Percentiles rank a stretch among this genome's conserved stretches.
These are phyloP conservation scores for Penicillium griseofulvum DNA, from an alignment of 2,329 filamentous ascomycete genomes.

Conservation along the genomic window DNA sequence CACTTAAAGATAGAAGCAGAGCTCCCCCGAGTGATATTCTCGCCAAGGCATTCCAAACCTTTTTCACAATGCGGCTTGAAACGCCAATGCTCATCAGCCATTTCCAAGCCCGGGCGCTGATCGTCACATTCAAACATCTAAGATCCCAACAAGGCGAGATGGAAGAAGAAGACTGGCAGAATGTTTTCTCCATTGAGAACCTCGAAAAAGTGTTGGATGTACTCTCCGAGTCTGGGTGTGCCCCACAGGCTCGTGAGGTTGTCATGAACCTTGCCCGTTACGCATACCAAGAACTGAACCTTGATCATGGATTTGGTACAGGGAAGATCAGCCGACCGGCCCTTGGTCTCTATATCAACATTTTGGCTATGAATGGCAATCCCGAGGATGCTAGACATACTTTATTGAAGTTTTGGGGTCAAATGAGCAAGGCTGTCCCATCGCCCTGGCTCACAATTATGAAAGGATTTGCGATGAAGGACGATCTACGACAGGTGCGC, in stretches of 20 bases:
- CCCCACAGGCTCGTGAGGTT: constrained; percentile 37
- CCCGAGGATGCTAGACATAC: constrained; percentile 54
- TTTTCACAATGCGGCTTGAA: constrained; percentile 58
- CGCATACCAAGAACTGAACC: constrained; percentile 37
- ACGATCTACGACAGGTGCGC: constrained; percentile 57
- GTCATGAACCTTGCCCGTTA: constrained; percentile 43
- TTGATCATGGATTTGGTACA: constrained; percentile 44
- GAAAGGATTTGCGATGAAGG: constrained; percentile 60
- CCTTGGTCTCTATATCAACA: constrained; percentile 48
- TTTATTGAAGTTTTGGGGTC: constrained; percentile 43
- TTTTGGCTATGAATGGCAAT: constrained; percentile 56
- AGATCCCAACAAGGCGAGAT: constrained; percentile 37
- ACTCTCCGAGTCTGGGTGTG: constrained; percentile 35
- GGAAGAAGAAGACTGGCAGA: constrained; percentile 32
- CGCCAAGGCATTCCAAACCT: constrained; percentile 60
- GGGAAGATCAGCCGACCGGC: constrained; percentile 36
- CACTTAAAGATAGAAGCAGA: constrained; percentile 61
- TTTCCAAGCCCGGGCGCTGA: constrained; percentile 63
- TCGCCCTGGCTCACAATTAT: constrained; percentile 53
- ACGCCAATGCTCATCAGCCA: constrained; percentile 56
- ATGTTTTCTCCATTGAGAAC: constrained; percentile 40
- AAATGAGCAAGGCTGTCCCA: constrained; percentile 28
- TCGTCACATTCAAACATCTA: constrained; percentile 62
- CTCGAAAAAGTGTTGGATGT: constrained; percentile 43
- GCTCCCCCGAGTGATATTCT: constrained; percentile 64